Base-by-base conservation (phyloP, 805 yeast species). In the Grigorovia transvaalensis region DNA sequence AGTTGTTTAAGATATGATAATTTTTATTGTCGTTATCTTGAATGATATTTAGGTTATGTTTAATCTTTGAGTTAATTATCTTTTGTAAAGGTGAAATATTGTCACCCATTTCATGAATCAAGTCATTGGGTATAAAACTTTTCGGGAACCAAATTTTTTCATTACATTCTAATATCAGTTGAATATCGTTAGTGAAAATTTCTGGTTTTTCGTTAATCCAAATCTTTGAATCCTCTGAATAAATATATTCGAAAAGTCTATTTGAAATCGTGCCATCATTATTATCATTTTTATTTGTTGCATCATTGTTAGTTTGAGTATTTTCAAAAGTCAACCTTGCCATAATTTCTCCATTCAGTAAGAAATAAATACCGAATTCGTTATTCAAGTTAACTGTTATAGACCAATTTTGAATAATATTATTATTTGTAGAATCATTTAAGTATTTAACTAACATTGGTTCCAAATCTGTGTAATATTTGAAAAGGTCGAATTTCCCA, bases 191-290 rank as follows among this genome's bases (percentile, higher is more conserved):
- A 1, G 64, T 59, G 48, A 55, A 59, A 27, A 52, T 58, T 48
- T 64, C 64, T 2, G 67, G 54, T 4, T 57, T 55, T 51, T 61
- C 67, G 48, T 64, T 64, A 8, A 58, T 53, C 71, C 71, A 67
- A 29, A 50, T 57, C 23, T 54, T 54, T 9, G 52, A 52, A 6
- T 54, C 56, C 4, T 53, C 46, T 9, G 60, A 56, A 46, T 58
- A 65, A 15, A 56, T 50, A 46, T 59, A 67, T 50, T 67, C 69
- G 51, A 59, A 62, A 2, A 65, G 47, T 30, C 63, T 51, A n/a
- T 59, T 38, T 12, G 12, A 4, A 13, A 7, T 15, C 6, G n/a
- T 38, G 17, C 15, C 15, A 12, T 38, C 17, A 38, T 38, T 38
- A 38, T 12, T 13, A 38, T 13, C 15, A 38, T 38, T 38, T 12